Percentiles rank a stretch among this genome's conserved stretches.
These are phyloP conservation scores for Lachnum nothofagi DNA, from an alignment of 2,329 filamentous ascomycete species.

Conservation along the genomic window DNA sequence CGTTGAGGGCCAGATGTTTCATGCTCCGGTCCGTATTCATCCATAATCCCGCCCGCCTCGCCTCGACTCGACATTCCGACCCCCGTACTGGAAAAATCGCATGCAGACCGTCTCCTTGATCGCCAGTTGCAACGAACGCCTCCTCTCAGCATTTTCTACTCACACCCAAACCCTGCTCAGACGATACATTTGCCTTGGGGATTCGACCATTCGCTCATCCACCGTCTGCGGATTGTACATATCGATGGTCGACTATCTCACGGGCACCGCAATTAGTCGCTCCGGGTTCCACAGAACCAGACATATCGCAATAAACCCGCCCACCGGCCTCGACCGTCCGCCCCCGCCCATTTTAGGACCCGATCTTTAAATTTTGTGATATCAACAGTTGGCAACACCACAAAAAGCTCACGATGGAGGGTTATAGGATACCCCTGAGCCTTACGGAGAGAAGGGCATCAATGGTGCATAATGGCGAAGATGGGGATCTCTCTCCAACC, in stretches of 20 bases:
- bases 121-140: too few relatives aligned
- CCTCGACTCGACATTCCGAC: neutral
- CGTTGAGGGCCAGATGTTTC: neutral
- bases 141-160: too few relatives aligned
- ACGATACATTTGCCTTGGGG: too few relatives aligned
- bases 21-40: neutral
- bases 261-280: neutral
- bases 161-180: too few relatives aligned
- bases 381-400: neutral
- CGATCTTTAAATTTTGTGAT: neutral
- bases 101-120: neutral
- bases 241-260: slow-evolving; percentile 7
- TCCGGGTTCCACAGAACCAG: neutral
- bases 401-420: slow-evolving; percentile 24
- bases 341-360: too few relatives aligned
- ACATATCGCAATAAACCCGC: neutral
- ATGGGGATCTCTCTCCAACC: slow-evolving; percentile 34
- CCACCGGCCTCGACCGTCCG: neutral
- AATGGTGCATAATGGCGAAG: slow-evolving; percentile 47
- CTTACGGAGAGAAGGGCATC: slow-evolving; percentile 59
- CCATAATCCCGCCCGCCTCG: neutral
- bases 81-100: neutral
- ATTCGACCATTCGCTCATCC: too few relatives aligned
- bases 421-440: slow-evolving; percentile 47
- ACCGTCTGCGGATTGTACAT: slow-evolving; percentile 4